Evolutionary conservation across 495 filamentous ascomycete species (phyloP), one percentile per base, ranked within the genome.

Genomic region (Penicillium samsonianum): DNA sequence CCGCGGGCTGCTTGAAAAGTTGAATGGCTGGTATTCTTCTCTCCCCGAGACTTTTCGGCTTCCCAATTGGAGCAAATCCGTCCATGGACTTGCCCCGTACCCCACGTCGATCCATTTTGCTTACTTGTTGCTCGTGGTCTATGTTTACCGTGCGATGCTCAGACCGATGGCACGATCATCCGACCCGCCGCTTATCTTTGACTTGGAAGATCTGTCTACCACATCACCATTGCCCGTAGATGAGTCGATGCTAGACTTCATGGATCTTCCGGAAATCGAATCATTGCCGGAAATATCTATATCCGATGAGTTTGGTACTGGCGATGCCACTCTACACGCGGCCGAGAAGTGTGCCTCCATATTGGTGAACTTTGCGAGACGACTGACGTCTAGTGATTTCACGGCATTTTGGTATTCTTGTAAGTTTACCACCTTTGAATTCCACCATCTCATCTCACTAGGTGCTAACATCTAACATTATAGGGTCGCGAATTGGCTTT

Each of bases 331-430:
- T 12, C 25, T 75, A 22, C 64, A 70, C 42, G 69, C 67, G 2
- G 72, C 72, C 2, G 70, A 75, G 53, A 65, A 68, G 16, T 73
- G 72, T 50, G 70, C 72, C 0, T 63, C 68, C 0, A 72, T 72
- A 17, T 28, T 73, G 23, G 65, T 75, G 1, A 68, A 69, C 26
- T 68, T 75, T 30, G 67, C 65, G 0, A 46, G 63, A 25, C 60
- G 65, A n/a, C 57, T 75, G 48, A 65, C 66, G 3, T 49, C 65
- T 3, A 65, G 64, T 51, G 72, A 75, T 17, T 70, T 73, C 43
- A 66, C 60, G 2, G 60, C 58, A 9, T 73, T 75, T 26, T 75
- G 72, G 72, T 73, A 75, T 43, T 72, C 72, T 3, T 75, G 72
- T 73, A 63, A 40, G 72, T 59, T 35, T 14, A 10, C 23, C 30